Evolutionary conservation across 148 eudicot species (phyloP).

Genomic region (Silene uniflora): DNA sequence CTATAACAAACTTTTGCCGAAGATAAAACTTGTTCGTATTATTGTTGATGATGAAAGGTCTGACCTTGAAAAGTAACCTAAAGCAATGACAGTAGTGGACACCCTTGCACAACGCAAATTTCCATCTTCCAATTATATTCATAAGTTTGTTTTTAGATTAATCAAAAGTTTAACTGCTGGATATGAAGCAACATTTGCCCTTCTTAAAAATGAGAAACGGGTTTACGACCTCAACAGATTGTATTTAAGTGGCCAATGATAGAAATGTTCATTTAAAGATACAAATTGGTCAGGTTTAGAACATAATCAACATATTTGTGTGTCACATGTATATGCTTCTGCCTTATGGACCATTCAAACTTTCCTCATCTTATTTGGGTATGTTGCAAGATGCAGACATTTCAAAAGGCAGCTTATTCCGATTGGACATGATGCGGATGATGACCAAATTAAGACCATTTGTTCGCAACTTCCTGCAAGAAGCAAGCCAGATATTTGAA

Average conservation of each 20-base stretch:
- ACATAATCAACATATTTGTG: neutral
- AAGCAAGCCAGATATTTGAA: no score
- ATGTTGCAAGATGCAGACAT: conserved; percentile 37
- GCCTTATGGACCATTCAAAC: neutral
- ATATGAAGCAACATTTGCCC: neutral
- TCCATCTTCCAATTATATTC: neutral
- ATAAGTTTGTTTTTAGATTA: neutral
- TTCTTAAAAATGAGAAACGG: neutral
- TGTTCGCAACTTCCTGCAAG: conserved; percentile 71
- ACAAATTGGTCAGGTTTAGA: neutral
- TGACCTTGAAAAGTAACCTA: neutral
- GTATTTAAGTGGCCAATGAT: neutral
- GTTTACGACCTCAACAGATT: neutral
- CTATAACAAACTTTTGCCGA: neutral
- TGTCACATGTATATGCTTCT: neutral
- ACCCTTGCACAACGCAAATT: neutral
- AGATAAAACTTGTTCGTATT: neutral
- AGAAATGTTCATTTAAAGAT: neutral
- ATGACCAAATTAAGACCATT: conserved; percentile 92
- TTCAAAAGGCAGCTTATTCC: conserved; percentile 64
- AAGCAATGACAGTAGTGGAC: neutral
- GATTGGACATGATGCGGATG: conserved; percentile 68
- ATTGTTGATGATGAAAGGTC: neutral
- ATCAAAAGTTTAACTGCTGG: neutral
- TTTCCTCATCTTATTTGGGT: conserved; percentile 11